Evolutionary conservation across 257 asterid species (phyloP).

Genomic region (Mitragyna speciosa): DNA sequence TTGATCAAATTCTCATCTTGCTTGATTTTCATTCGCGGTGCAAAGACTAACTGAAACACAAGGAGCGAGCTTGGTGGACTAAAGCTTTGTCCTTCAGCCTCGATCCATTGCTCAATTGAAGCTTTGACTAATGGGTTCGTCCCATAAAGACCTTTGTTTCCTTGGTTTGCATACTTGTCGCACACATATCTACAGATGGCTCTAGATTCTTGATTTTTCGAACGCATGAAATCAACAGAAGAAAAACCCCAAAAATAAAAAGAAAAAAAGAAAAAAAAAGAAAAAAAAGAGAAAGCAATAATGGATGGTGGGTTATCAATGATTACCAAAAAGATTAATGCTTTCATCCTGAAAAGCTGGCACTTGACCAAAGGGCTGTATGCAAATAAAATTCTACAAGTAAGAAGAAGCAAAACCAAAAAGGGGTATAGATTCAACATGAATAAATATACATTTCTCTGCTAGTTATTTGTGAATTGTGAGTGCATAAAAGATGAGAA

Average conservation of each 20-base stretch:
- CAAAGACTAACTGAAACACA: slow-evolving; percentile 70
- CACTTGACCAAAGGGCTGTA: slow-evolving; percentile 91
- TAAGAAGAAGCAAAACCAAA: neutral
- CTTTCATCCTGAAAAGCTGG: slow-evolving; percentile 79
- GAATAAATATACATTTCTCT: neutral
- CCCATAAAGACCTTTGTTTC: slow-evolving; percentile 54
- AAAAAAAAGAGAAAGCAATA: neutral
- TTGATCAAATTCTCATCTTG: slow-evolving; percentile 63
- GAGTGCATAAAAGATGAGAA: neutral
- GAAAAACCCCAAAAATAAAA: slow-evolving; percentile 5
- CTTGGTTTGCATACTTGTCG: slow-evolving; percentile 63
- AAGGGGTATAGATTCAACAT: neutral
- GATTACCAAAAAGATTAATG: slow-evolving; percentile 66
- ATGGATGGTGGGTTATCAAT: neutral
- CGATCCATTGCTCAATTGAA: slow-evolving; percentile 82
- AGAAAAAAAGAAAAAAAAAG: neutral
- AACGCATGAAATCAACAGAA: slow-evolving; percentile 1
- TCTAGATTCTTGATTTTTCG: slow-evolving; percentile 55
- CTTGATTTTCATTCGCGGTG: slow-evolving; percentile 69
- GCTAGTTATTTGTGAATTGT: neutral
- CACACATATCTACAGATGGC: slow-evolving; percentile 66
- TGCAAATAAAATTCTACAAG: neutral
- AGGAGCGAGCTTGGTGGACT: slow-evolving; percentile 62
- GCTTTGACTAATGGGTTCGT: slow-evolving; percentile 67
- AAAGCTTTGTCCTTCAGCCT: slow-evolving; percentile 72